Conservation (phyloP, 495 filamentous ascomycete species). For the Xylaria nigripes region DNA sequence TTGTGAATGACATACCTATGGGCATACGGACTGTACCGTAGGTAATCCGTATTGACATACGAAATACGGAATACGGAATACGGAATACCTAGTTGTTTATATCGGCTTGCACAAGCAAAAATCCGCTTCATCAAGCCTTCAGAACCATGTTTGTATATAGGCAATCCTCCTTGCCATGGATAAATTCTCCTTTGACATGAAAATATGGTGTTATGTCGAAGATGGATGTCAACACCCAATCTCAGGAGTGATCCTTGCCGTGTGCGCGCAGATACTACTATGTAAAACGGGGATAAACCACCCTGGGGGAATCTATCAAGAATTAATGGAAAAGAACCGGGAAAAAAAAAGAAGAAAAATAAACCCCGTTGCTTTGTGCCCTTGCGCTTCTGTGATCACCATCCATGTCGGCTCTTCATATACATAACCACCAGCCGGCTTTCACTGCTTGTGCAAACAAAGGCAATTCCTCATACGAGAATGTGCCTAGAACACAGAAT, state of each 20-base stretch:
- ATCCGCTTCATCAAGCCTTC: too few relatives aligned
- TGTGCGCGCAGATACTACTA: constrained; percentile 12
- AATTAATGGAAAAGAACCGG: constrained; percentile 7
- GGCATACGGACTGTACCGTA: too few relatives aligned
- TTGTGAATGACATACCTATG: too few relatives aligned
- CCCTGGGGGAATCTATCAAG: constrained; percentile 33
- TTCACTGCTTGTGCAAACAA: constrained; percentile 16
- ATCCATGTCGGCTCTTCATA: constrained; percentile 22
- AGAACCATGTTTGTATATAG: neutral
- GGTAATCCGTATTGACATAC: too few relatives aligned
- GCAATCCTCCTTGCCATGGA: neutral
- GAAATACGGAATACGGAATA: too few relatives aligned
- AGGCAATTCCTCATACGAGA: constrained; percentile 1
- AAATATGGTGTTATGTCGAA: constrained; percentile 20
- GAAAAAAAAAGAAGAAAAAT: neutral
- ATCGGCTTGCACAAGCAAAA: too few relatives aligned
- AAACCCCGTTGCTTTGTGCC: constrained; percentile 19
- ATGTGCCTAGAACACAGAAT: constrained; percentile 1
- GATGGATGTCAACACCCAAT: constrained; percentile 13
- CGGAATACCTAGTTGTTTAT: too few relatives aligned
- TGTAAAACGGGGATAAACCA: constrained; percentile 16
- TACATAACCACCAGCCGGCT: constrained; percentile 22
- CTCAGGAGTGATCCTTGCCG: constrained; percentile 23
- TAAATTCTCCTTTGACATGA: constrained; percentile 19
- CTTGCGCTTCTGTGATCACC: constrained; percentile 15